phyloP scores from a whole-genome alignment of 148 eudicot genomes.

The Fagopyrum tataricum region DNA sequence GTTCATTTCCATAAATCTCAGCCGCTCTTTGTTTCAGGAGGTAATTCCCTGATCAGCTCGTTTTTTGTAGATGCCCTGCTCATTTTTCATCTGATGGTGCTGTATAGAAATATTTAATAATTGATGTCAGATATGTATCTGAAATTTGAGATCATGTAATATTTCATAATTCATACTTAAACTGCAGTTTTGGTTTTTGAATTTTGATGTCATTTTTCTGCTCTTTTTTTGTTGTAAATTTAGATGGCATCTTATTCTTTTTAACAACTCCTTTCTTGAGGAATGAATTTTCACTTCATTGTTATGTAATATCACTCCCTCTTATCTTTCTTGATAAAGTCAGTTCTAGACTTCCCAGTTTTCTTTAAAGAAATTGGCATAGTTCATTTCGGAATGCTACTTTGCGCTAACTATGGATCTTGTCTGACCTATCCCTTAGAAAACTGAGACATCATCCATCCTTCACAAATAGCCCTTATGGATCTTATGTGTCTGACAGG shows the following conservation, averaged over 20 bases:
- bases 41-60: constrained; percentile 19
- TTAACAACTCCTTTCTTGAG: not conserved
- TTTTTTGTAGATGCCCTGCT: not conserved
- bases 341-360: not conserved
- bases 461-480: not conserved
- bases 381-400: not conserved
- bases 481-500: not conserved
- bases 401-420: not conserved
- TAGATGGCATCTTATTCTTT: not conserved
- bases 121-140: not conserved
- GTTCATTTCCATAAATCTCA: constrained; percentile 61
- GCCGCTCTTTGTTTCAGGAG: constrained; percentile 74
- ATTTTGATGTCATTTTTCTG: constrained; percentile 1
- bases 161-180: not conserved
- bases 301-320: not conserved
- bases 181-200: not conserved
- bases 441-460: not conserved
- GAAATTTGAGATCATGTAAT: not conserved
- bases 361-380: not conserved
- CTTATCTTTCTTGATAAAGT: not conserved
- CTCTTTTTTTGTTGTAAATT: not conserved
- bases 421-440: not conserved
- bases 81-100: not conserved
- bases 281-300: not conserved
- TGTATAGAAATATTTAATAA: not conserved